Conservation (phyloP, 768 basidiomycete species). For the Trametes elegans region DNA sequence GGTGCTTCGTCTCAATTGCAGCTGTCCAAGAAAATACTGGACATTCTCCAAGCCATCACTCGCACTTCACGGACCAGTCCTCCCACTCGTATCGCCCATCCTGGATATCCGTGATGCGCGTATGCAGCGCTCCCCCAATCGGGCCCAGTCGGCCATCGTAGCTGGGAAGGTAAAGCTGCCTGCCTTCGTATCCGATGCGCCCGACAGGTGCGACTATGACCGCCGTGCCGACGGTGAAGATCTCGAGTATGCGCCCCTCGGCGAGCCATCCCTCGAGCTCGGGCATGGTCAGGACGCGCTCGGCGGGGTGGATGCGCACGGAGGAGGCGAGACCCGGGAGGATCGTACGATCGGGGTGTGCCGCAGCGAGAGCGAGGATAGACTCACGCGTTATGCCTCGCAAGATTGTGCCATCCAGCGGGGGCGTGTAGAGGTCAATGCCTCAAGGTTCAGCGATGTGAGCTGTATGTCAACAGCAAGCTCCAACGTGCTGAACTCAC, state of each 20-base stretch:
- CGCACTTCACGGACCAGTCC: slow-evolving; percentile 57
- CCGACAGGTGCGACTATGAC: slow-evolving; percentile 72
- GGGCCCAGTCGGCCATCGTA: slow-evolving; percentile 46
- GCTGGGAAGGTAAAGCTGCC: slow-evolving; percentile 60
- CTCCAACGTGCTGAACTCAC: slow-evolving; percentile 17
- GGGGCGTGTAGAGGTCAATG: slow-evolving; percentile 84
- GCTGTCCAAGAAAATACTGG: too few relatives aligned
- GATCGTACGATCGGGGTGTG: slow-evolving; percentile 41
- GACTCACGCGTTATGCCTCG: slow-evolving; percentile 91
- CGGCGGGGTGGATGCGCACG: slow-evolving; percentile 38
- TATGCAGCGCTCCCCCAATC: slow-evolving; percentile 68
- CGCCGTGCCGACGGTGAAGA: slow-evolving; percentile 85
- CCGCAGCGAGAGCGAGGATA: slow-evolving; percentile 66
- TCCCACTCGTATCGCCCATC: slow-evolving; percentile 60
- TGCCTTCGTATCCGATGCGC: slow-evolving; percentile 68
- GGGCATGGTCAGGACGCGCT: slow-evolving; percentile 44
- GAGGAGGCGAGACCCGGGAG: slow-evolving; percentile 45
- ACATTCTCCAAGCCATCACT: neutral
- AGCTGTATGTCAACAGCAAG: neutral
- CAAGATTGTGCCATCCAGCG: slow-evolving; percentile 87
- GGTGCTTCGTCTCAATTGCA: neutral
- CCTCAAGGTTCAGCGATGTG: slow-evolving; percentile 33
- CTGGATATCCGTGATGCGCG: slow-evolving; percentile 72
- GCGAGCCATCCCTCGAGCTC: slow-evolving; percentile 44
- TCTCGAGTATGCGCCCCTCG: slow-evolving; percentile 69